Evolutionary conservation across 2,329 filamentous ascomycete genomes (phyloP).

Genomic region (Uncinocarpus reesii): DNA sequence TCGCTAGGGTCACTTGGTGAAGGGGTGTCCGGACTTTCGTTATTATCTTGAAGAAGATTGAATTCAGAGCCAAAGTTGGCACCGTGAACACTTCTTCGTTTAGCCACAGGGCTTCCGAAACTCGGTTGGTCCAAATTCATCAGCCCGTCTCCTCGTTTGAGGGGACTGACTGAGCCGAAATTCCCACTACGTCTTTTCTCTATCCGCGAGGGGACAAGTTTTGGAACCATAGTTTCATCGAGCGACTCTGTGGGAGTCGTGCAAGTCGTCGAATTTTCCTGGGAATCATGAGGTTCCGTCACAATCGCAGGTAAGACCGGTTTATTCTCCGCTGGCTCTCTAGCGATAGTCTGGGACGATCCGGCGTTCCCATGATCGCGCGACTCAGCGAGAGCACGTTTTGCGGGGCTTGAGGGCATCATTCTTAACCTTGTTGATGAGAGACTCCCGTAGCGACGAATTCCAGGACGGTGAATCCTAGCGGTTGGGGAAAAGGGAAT

Average conservation of each 20-base stretch:
- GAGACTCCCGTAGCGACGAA: slow-evolving; percentile 31
- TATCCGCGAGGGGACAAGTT: slow-evolving; percentile 35
- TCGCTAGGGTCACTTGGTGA: not conserved
- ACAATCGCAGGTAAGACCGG: not conserved
- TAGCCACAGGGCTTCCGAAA: slow-evolving; percentile 66
- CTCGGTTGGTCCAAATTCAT: slow-evolving; percentile 71
- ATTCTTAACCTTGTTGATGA: slow-evolving; percentile 48
- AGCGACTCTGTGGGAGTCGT: not conserved
- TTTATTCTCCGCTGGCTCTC: slow-evolving; percentile 11
- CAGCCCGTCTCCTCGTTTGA: slow-evolving; percentile 83
- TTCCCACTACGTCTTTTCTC: slow-evolving; percentile 42
- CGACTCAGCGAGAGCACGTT: slow-evolving; percentile 62
- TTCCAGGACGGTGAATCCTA: slow-evolving; percentile 44
- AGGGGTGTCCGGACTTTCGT: slow-evolving; percentile 17
- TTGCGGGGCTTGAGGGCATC: slow-evolving; percentile 70
- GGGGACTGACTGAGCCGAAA: slow-evolving; percentile 54
- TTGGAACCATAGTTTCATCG: slow-evolving; percentile 18
- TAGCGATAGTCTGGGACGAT: slow-evolving; percentile 34
- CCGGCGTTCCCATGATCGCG: slow-evolving; percentile 61
- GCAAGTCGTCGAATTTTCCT: slow-evolving; percentile 5
- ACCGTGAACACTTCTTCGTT: slow-evolving; percentile 77
- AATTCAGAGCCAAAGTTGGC: slow-evolving; percentile 54
- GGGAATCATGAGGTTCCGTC: slow-evolving; percentile 10
- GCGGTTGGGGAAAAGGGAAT: slow-evolving; percentile 57
- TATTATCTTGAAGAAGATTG: slow-evolving; percentile 59